Conservation (phyloP, 768 basidiomycete species). For the Cystofilobasidium capitatum region DNA sequence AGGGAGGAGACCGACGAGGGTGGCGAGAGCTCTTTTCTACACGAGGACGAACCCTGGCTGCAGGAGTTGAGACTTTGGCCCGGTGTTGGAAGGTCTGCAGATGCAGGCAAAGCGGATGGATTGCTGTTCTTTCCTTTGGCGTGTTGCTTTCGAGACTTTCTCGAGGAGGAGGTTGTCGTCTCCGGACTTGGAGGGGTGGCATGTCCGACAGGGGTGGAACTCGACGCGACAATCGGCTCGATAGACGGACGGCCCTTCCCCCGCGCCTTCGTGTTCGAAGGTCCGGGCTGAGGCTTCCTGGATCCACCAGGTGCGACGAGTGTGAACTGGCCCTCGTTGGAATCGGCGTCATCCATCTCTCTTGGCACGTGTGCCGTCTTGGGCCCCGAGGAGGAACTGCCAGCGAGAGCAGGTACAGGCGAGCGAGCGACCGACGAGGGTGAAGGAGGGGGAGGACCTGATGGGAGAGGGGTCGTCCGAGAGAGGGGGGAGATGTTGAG, state of each 20-base stretch:
- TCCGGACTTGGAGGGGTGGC: too few species aligned
- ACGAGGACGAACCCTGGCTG: not conserved
- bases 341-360: not conserved
- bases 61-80: too few species aligned
- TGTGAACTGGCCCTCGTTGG: not conserved
- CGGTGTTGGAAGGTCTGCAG: too few species aligned
- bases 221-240: too few species aligned
- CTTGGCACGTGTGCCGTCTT: not conserved
- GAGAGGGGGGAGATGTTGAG: not conserved
- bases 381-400: not conserved
- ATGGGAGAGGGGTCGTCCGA: not conserved
- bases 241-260: not conserved
- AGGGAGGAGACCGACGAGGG: not conserved
- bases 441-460: not conserved
- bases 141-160: too few species aligned
- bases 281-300: not conserved
- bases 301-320: not conserved
- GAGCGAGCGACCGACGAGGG: too few species aligned
- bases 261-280: not conserved
- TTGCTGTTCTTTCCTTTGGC: too few species aligned
- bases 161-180: too few species aligned
- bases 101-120: too few species aligned
- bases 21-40: not conserved
- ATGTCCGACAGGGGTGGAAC: too few species aligned
- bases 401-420: not conserved